Evolutionary conservation across 768 basidiomycete genomes (phyloP), one percentile per base, ranked within the genome.

Genomic region (Cystobasidium tubakii): DNA sequence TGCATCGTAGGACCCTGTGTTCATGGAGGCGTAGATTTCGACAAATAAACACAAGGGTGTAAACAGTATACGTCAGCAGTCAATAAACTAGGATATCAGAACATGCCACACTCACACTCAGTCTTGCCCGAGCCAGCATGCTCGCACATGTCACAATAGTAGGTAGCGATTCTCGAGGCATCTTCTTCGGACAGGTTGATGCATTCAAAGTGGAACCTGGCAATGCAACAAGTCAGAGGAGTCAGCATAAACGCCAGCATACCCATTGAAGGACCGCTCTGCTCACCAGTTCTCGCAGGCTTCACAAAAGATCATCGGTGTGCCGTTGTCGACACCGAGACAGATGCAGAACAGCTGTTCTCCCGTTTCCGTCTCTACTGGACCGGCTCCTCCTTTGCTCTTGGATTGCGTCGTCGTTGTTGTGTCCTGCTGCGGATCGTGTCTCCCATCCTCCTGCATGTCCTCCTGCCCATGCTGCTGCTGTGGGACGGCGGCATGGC

Each of bases 191-290:
- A 84, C 62, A 92, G 80, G 73, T 85, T 82, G 12, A 91, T 84
- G 81, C 91, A 92, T n/a, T 82, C 81, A 77, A 92, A 92, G 81
- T 92, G 91, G 81, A 87, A 91, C 91, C 91, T 92, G 65, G 12
- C 39, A 31, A 10, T 42, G 42, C n/a, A n/a, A n/a, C n/a, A n/a
- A n/a, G n/a, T n/a, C n/a, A n/a, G n/a, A n/a, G n/a, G n/a, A n/a
- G n/a, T 60, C 57, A 34, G 57, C 57, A 21, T 29, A 34, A 19
- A 23, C 55, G 21, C 10, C 21, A 4, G n/a, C 3, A 15, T 9
- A 12, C 9, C 34, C n/a, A 0, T 17, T 23, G 3, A 29, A 34
- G 39, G 39, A 29, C 31, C 17, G 21, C 27, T 43, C 27, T 19
- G 63, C 86, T 77, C 76, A 88, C 91, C 90, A 91, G 75, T 87